Base-by-base conservation (phyloP, 768 basidiomycete genomes). In the Tephrocybe sp. region DNA sequence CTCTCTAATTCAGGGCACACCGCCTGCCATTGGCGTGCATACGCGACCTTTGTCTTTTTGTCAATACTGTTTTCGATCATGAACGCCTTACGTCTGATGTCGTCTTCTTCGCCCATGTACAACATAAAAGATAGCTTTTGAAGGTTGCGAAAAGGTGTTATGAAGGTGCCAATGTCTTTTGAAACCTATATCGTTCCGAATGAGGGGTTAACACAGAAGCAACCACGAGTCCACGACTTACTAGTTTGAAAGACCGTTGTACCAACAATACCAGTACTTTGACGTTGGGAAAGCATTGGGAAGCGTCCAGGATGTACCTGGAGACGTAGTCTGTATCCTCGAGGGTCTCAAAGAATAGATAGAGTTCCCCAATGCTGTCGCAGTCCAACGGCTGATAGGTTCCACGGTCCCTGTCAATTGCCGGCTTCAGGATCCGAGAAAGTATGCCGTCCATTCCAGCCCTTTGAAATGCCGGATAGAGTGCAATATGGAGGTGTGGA, bases 281-380 rank as follows among this genome's bases (percentile, higher is more conserved):
- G 30, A 45, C 14, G 32, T 45, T 45, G 30, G 43, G 43, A 45
- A 45, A 45, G 43, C 43, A 45, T 45, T 45, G 30, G 3, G 30
- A 8, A n/a, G 30, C 30, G 32, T 45, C 32, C 5, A 45, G 26
- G 30, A 45, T 45, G 16, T 33, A 45, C 11, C 43, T 31, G 12
- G 43, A 31, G 43, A 45, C 43, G 16, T 32, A 45, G 14, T 45
- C 43, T 33, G 30, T 33, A 45, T 45, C 30, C 3, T 45, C 43
- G 17, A 45, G 43, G 14, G 26, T 34, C 30, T 45, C 32, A n/a
- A 45, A 45, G 30, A 45, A 45, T n/a, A 45, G 17, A 19, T 17
- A n/a, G 43, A 45, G 30, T 31, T 45, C 30, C 2, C 13, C 26
- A 32, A 45, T 45, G 26, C 43, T 45, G 26, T 5, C 43, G 30